Base-by-base conservation (phyloP, 495 filamentous ascomycete genomes). In the Xylaria flabelliformis region DNA sequence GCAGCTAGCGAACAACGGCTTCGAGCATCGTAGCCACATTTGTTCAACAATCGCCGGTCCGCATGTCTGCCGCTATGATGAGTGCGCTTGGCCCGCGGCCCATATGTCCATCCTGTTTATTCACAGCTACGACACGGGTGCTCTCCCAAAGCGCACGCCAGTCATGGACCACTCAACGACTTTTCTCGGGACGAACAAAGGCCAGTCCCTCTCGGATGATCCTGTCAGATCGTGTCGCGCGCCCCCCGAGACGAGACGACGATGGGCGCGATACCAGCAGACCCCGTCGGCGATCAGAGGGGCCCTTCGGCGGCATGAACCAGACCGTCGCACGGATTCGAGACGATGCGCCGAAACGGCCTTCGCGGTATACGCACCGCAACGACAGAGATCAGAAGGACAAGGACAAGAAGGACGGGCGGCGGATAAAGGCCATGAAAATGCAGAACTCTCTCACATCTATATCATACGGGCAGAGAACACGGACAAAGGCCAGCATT, bases 261-360 rank as follows among this genome's bases (percentile, higher is more conserved):
- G 62, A 80, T 81, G 67, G 72, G 75, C 73, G 64, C 55, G 78
- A 75, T 53, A 65, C 66, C n/a, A 85, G 77, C 55, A 81, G 77
- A n/a, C 76, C 77, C 15, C 74, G 76, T 55, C 77, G 80, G 61
- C 82, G 69, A 76, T 83, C 72, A 32, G 82, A 81, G 42, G 90
- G 92, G 0, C 94, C 94, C 0, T 97, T 92, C 73, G 88, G 87
- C 10, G 89, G 86, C 24, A 94, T 95, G 91, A 98, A 98, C 79
- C 85, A 88, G 72, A 96, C 87, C 9, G 84, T 86, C 53, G 90
- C 90, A 15, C 67, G 41, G 0, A 26, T 72, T 46, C 76, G 74
- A 50, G 67, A 72, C 62, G 83, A 81, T 42, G 80, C 74, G 21
- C 65, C 77, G 26, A 74, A 81, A 81, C 73, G 81, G 79, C 29